Percentiles rank a stretch among this genome's conserved stretches.
phyloP scores from a whole-genome alignment of 2,329 filamentous ascomycete genomes.

The Arthroderma uncinatum region DNA sequence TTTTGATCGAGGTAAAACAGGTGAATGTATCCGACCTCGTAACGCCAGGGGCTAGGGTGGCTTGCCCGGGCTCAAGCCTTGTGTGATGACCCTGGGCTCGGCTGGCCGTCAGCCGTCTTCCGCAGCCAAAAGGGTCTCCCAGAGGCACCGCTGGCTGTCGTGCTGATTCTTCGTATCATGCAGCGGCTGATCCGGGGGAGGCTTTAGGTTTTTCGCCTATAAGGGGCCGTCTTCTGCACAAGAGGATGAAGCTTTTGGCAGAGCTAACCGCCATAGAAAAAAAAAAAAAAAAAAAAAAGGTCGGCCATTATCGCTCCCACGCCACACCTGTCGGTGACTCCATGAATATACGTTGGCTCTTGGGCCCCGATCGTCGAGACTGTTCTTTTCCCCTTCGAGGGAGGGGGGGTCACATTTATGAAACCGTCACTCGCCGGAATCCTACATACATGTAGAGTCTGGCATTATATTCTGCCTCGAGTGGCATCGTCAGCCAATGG shows the following conservation, averaged over 20 bases:
- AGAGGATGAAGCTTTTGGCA: not conserved
- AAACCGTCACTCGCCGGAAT: not conserved
- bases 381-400: not conserved
- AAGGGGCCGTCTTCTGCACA: not conserved
- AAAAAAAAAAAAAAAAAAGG: no score
- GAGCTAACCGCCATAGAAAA: no score
- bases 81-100: not conserved
- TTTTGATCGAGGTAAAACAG: no score
- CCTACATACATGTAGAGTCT: not conserved
- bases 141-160: not conserved
- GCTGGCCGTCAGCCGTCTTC: not conserved
- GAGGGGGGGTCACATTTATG: not conserved
- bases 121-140: not conserved
- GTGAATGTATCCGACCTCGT: no score
- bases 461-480: not conserved
- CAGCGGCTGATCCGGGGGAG: not conserved
- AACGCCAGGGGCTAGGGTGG: not conserved
- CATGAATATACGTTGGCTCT: not conserved
- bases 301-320: not conserved
- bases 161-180: not conserved
- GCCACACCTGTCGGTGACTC: not conserved
- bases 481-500: not conserved
- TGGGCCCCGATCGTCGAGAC: constrained; percentile 1
- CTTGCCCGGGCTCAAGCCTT: not conserved
- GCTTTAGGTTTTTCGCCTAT: not conserved